Evolutionary conservation across 148 eudicot species (phyloP).

Genomic region (Arctostaphylos glauca): DNA sequence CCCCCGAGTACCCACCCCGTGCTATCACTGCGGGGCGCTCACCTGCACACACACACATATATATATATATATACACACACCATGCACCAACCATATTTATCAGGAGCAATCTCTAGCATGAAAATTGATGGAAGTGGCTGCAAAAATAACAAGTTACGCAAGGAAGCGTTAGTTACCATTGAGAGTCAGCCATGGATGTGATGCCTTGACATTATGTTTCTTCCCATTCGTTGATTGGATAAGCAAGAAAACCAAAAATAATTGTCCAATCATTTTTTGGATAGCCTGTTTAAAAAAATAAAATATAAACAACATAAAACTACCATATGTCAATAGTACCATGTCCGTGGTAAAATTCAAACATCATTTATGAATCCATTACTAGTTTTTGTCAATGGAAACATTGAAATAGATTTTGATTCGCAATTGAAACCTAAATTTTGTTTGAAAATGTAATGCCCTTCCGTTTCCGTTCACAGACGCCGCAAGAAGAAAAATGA

Average conservation of each 20-base stretch:
- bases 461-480: background rate
- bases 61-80: too few relatives aligned
- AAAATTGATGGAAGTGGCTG: background rate
- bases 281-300: background rate
- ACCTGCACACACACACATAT: conserved; percentile 28
- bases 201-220: background rate
- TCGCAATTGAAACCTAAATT: background rate
- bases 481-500: too few relatives aligned
- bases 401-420: too few relatives aligned
- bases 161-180: background rate
- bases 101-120: too few relatives aligned
- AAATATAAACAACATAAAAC: background rate
- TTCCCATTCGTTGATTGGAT: conserved; percentile 9
- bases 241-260: conserved; percentile 14
- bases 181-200: conserved; percentile 15
- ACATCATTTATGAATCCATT: background rate
- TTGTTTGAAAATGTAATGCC: background rate
- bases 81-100: too few relatives aligned
- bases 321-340: background rate
- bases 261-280: conserved; percentile 4
- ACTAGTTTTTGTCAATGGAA: too few relatives aligned
- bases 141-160: background rate
- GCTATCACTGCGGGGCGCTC: conserved; percentile 63
- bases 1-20: conserved; percentile 79
- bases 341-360: background rate